A percentile compares a stretch with the other conserved stretches of the same genome.
Evolutionary conservation across 345 rosid species (phyloP).

Genomic region (Turritis glabra): DNA sequence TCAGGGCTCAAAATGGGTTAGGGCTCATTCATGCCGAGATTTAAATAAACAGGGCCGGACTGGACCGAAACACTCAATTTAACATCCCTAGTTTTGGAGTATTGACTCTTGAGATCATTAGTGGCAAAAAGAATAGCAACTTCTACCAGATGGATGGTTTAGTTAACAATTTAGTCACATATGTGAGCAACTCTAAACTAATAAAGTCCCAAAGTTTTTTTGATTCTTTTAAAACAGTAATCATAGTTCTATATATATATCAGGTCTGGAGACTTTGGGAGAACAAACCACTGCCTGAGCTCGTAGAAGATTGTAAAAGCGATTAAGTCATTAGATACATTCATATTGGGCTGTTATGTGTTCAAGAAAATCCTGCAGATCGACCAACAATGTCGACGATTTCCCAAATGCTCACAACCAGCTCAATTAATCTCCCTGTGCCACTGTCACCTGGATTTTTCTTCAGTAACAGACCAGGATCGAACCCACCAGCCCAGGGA

Average conservation of each 20-base stretch:
- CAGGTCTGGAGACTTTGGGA: constrained; percentile 41
- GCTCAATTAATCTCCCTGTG: constrained; percentile 15
- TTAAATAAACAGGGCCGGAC: too few species aligned
- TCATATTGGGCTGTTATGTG: constrained; percentile 37
- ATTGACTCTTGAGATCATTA: constrained; percentile 33
- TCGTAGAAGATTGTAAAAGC: constrained; percentile 6
- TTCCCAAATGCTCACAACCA: constrained; percentile 29
- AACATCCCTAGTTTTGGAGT: constrained; percentile 40
- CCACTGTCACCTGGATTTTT: constrained; percentile 34
- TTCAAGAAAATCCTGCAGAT: constrained; percentile 36
- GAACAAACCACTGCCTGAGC: neutral
- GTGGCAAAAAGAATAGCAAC: constrained; percentile 31
- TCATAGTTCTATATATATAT: neutral
- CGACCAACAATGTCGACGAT: constrained; percentile 23
- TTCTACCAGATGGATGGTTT: constrained; percentile 21
- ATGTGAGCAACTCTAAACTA: constrained; percentile 14
- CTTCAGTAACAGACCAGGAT: neutral
- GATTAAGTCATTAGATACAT: constrained; percentile 30
- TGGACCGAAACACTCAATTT: too few species aligned
- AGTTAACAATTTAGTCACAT: constrained; percentile 31
- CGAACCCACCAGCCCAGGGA: neutral
- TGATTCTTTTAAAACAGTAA: neutral
- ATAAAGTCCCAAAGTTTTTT: neutral
- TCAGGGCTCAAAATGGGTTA: too few species aligned
- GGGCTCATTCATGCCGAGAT: too few species aligned